These are phyloP conservation scores for Rhazya stricta DNA, from an alignment of 257 asterid species.

Conservation along the genomic window DNA sequence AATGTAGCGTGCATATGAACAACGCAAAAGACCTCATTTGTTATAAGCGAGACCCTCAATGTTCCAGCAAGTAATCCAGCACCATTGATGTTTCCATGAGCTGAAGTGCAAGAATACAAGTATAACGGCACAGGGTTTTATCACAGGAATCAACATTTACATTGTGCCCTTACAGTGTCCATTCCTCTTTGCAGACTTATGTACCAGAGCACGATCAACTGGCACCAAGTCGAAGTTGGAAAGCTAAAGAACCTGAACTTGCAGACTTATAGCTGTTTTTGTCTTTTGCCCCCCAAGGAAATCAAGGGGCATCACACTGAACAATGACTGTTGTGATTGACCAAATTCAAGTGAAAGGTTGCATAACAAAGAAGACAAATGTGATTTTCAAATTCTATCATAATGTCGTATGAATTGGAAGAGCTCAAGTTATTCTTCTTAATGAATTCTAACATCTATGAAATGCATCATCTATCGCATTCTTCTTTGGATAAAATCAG, in stretches of 20 bases:
- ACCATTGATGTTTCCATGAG: not conserved
- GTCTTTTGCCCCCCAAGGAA: not conserved
- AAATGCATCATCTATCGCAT: not conserved
- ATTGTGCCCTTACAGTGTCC: conserved; percentile 5
- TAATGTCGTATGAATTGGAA: not conserved
- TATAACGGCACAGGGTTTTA: not conserved
- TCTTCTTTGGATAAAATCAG: not conserved
- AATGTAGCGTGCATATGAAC: no score
- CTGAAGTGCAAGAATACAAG: not conserved
- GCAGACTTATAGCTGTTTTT: conserved; percentile 25
- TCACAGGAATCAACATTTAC: not conserved
- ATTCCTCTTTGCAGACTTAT: conserved; percentile 36
- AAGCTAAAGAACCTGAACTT: conserved; percentile 21
- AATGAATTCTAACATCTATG: not conserved
- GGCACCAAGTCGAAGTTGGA: conserved; percentile 40
- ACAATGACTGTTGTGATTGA: not conserved
- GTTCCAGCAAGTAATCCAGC: not conserved
- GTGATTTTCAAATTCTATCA: not conserved
- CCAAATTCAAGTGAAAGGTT: not conserved
- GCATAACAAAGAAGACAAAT: conserved; percentile 2
- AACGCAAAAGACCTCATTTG: not conserved
- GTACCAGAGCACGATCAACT: conserved; percentile 37
- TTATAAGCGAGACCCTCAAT: not conserved
- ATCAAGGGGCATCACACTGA: not conserved
- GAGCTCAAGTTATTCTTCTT: not conserved